phyloP scores from a whole-genome alignment of 768 basidiomycete genomes.

The Pleurotus sapidus region DNA sequence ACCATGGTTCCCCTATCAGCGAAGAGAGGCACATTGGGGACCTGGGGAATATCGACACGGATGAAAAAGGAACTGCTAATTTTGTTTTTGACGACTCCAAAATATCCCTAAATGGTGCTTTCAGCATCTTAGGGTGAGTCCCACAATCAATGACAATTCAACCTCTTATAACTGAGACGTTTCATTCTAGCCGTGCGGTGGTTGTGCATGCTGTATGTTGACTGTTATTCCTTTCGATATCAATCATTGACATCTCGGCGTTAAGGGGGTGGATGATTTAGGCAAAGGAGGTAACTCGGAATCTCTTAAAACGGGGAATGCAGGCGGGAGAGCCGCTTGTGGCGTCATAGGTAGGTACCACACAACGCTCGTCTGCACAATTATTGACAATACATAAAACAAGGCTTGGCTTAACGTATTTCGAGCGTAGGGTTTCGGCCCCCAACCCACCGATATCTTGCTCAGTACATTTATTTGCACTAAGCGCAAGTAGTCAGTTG shows the following conservation, averaged over 20 bases:
- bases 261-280: constrained; percentile 73
- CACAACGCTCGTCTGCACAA: not conserved
- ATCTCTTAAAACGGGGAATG: constrained; percentile 76
- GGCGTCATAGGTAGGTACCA: constrained; percentile 64
- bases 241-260: constrained; percentile 4
- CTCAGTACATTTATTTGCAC: constrained; percentile 19
- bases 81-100: constrained; percentile 57
- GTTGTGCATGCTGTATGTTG: constrained; percentile 66
- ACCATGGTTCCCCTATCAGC: constrained; percentile 63
- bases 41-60: constrained; percentile 68
- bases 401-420: constrained; percentile 10
- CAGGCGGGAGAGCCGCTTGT: constrained; percentile 75
- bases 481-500: not conserved
- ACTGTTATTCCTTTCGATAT: constrained; percentile 6
- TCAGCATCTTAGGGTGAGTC: constrained; percentile 67
- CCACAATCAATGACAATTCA: too few species aligned
- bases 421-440: not conserved
- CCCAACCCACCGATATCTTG: not conserved
- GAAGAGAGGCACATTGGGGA: constrained; percentile 67
- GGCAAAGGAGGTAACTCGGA: constrained; percentile 68
- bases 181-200: constrained; percentile 51
- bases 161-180: too few species aligned
- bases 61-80: constrained; percentile 52
- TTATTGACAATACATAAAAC: not conserved
- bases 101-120: constrained; percentile 66